Evolutionary conservation across 768 basidiomycete species (phyloP), one percentile per base, ranked within the genome.

Genomic region (Rhizopogon vesiculosus): DNA sequence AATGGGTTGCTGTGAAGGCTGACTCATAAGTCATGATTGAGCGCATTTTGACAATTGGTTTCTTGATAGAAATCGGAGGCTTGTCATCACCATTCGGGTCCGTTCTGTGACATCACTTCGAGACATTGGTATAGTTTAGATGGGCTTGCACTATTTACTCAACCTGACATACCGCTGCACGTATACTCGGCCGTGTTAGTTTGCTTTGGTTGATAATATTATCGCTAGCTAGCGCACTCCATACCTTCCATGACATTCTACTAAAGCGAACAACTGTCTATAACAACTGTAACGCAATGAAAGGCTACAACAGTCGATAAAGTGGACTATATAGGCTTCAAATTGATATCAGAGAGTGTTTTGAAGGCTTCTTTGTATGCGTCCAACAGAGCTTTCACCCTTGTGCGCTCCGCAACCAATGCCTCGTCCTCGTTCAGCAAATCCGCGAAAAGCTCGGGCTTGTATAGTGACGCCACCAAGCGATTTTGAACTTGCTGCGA

Each of bases 331-430:
- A 72, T 71, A 12, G 87, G 79, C 69, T 89, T 91, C 62, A 93
- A 68, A 64, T 80, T 88, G 51, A 93, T 85, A 62, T 93, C 91
- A 3, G 90, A 88, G 25, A 93, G 74, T 16, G 82, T 92, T 72
- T 88, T 92, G 72, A 93, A 93, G 46, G 91, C 91, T 42, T 90
- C 95, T 78, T 88, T 94, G 74, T 99, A 99, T 15, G 96, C 96
- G 66, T 98, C 93, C 63, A 99, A 76, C 51, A 98, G 70, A 2
- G 92, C 87, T 80, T 98, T 98, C 18, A 99, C 91, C 67, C 97
- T 79, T 59, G 91, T 81, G 53, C 97, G 80, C 75, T 99, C 97
- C 43, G 91, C 90, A 45, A 97, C 94, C 51, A 98, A 76, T 57
- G 89, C 85, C 74, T 98, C 95, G 66, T 99, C 97, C 73, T 99